Evolutionary conservation across 345 rosid species (phyloP), one percentile per base, ranked within the genome.

Genomic region (Citrus hindsii): DNA sequence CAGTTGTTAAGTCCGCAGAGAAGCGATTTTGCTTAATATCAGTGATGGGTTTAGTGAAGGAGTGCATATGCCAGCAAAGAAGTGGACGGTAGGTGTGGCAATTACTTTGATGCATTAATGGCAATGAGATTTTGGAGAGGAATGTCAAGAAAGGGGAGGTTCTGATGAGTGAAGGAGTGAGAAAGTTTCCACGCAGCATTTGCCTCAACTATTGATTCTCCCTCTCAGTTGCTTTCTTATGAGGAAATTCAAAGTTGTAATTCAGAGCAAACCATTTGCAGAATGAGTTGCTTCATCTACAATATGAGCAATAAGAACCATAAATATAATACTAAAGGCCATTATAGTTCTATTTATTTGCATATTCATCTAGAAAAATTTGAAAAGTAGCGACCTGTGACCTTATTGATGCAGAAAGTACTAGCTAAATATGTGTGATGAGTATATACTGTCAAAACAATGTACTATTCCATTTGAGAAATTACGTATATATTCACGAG

Each of bases 111-210:
- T 40, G 77, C 53, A 55, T 76, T 25, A 67, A 82, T 38, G 76
- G 9, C 67, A 81, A 78, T 33, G 90, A 89, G 64, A 78, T 79
- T 81, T 75, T 83, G 38, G 82, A 60, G 53, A 88, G 69, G 65
- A 83, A 56, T 32, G 83, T 80, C 35, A 65, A 72, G 33, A 81
- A 74, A 78, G 85, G 83, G 46, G 75, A 69, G 13, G 62, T 72
- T 76, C 82, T 79, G 48, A 76, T 74, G 69, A 86, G 69, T 69
- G 86, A 82, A 73, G 89, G 82, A 68, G 76, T 53, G 32, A 86
- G 84, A 55, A 75, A 79, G 82, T 71, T 84, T 77, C 86, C 83
- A 38, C 84, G 80, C 69, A 82, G 85, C 93, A 89, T 90, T 77
- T 10, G 7, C 69, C 69, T 21, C 69, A 14, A 6, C 77, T 62